Conservation (phyloP, 768 basidiomycete species). For the Mrakia gelida region DNA sequence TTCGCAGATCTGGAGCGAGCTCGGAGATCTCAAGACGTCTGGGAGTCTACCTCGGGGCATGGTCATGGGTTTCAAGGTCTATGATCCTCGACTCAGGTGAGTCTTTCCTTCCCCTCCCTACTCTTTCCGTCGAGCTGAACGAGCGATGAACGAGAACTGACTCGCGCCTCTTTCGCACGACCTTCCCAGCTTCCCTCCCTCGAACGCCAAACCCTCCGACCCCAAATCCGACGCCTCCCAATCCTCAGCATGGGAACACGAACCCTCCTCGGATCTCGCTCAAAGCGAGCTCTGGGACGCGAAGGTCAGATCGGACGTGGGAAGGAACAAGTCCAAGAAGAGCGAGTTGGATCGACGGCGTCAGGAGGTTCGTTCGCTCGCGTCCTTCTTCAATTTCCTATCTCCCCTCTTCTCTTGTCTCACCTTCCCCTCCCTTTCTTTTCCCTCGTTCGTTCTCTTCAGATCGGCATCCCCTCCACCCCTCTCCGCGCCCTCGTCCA, state of each 20-base stretch:
- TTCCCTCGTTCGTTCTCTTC: constrained; percentile 8
- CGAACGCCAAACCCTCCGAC: constrained; percentile 56
- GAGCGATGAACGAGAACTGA: not conserved
- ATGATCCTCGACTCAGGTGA: constrained; percentile 83
- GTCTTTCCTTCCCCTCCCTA: constrained; percentile 34
- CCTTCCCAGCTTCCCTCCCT: constrained; percentile 69
- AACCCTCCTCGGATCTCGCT: constrained; percentile 60
- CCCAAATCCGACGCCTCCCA: constrained; percentile 39
- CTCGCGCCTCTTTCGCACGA: no score
- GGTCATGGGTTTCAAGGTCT: constrained; percentile 69
- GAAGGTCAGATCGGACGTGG: constrained; percentile 51
- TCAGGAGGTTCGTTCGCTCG: constrained; percentile 54
- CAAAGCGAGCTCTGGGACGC: constrained; percentile 68
- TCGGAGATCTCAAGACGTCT: constrained; percentile 61
- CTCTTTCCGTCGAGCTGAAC: not conserved
- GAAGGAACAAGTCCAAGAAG: constrained; percentile 68
- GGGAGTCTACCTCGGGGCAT: constrained; percentile 67
- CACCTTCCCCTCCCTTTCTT: not conserved
- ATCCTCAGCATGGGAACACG: constrained; percentile 44
- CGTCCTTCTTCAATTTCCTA: no score
- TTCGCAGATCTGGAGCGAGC: constrained; percentile 62
- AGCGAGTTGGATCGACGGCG: constrained; percentile 80
- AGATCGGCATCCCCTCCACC: constrained; percentile 77
- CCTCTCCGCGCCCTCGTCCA: constrained; percentile 60
- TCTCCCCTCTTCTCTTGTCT: not conserved